phyloP scores from a whole-genome alignment of 352 stramenopile species.

The Saprolegnia parasitica region DNA sequence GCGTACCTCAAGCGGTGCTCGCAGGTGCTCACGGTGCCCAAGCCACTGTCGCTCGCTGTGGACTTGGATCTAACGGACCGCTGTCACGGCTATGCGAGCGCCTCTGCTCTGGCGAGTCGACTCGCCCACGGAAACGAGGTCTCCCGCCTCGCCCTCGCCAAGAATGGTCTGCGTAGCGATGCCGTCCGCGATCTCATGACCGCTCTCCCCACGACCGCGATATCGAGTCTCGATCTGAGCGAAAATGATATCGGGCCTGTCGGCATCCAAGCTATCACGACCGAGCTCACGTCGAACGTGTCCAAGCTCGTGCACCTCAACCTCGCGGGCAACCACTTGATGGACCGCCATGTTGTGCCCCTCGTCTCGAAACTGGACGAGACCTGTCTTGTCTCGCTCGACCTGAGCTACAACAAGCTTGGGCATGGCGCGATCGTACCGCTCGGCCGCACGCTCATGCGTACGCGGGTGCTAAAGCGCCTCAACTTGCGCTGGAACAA shows the following conservation, averaged over 20 bases:
- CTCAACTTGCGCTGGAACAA: constrained; percentile 18
- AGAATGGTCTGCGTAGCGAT: constrained; percentile 1
- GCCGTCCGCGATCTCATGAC: not conserved
- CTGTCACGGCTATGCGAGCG: constrained; percentile 1
- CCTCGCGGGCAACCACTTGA: constrained; percentile 6
- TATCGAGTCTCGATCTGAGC: not conserved
- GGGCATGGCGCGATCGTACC: not conserved
- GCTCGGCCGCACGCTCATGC: not conserved
- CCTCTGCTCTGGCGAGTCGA: constrained; percentile 3
- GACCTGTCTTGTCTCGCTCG: not conserved
- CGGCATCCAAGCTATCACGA: not conserved
- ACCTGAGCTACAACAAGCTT: constrained; percentile 14
- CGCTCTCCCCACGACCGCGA: not conserved
- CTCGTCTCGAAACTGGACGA: constrained; percentile 6
- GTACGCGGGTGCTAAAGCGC: not conserved
- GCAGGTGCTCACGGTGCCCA: not conserved
- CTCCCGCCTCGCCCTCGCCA: not conserved
- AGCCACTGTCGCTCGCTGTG: not conserved
- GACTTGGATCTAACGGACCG: not conserved
- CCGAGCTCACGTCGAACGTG: not conserved
- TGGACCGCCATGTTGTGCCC: constrained; percentile 5
- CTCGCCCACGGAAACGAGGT: not conserved
- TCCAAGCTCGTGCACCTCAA: constrained; percentile 6
- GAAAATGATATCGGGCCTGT: not conserved
- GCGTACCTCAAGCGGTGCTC: not conserved